Evolutionary conservation across 2,329 filamentous ascomycete species (phyloP), one percentile per base, ranked within the genome.

Genomic region (Lecanoromycetidae sp.): DNA sequence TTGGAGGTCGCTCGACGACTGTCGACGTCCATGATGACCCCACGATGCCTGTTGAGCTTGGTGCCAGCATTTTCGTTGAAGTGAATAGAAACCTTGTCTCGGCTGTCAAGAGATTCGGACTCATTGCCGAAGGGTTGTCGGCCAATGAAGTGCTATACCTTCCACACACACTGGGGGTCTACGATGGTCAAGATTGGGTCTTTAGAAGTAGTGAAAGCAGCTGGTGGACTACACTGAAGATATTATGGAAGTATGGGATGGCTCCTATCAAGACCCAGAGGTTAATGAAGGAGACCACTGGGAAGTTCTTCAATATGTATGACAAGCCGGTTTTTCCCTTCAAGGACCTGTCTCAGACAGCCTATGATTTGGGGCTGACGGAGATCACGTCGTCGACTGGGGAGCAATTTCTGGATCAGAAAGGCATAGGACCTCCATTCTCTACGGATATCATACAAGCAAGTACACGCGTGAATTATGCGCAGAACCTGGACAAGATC

Each of bases 381-480:
- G 69, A 74, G 44, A 69, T 78, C 0, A 90, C 85, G 0, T 74
- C 76, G 0, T 63, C 79, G 7, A 87, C 87, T 0, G 91, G 88
- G 4, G 71, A 79, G 51, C 76, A 87, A 58, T 84, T 81, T 54
- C 68, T 96, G 10, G 69, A 70, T 22, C 66, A 75, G 32, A 84
- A 87, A 56, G 75, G 76, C 58, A 79, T 95, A 47, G 71, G 75
- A 20, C 67, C 71, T 0, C 19, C 38, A 3, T 96, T 94, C 60
- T 71, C 80, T 0, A 76, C 77, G 12, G 86, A 98, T 42, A 77
- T 98, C 39, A 78, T 96, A 22, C 90, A 96, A 65, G 86, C 90
- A 1, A 84, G 80, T 48, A 95, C 91, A 1, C 76, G 91, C 17
- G 90, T 95, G 53, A 96, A 96, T 63, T 98, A 95, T 65, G 91